Evolutionary conservation across 2,329 filamentous ascomycete genomes (phyloP).

Genomic region (Curvularia lunata): DNA sequence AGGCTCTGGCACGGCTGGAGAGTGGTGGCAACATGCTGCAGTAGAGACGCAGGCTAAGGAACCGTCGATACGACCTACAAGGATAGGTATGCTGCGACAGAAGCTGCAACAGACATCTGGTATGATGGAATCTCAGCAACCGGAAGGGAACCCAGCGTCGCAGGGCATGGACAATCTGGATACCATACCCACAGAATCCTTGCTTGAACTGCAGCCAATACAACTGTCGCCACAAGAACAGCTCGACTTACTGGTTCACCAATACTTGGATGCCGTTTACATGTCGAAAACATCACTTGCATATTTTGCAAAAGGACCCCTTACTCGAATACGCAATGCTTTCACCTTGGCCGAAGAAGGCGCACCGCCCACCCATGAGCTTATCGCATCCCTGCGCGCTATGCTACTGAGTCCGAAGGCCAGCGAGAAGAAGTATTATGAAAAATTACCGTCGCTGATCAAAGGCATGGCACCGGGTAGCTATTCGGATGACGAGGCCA

Average conservation of each 20-base stretch:
- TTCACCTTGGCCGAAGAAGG: conserved; percentile 70
- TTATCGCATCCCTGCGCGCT: conserved; percentile 72
- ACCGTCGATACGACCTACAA: conserved; percentile 30
- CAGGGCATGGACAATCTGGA: conserved; percentile 6
- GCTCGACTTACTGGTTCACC: conserved; percentile 58
- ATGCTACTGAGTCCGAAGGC: conserved; percentile 70
- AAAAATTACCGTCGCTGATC: conserved; percentile 69
- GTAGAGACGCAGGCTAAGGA: conserved; percentile 26
- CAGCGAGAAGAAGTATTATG: conserved; percentile 81
- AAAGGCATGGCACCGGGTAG: conserved; percentile 60
- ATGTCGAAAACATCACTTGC: conserved; percentile 72
- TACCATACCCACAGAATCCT: conserved; percentile 7
- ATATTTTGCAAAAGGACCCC: conserved; percentile 82
- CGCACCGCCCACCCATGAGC: conserved; percentile 65
- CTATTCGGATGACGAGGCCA: conserved; percentile 53
- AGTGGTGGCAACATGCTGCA: conserved; percentile 45
- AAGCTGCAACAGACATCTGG: conserved; percentile 10
- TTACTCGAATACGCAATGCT: conserved; percentile 74
- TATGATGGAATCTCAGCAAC: conserved; percentile 11
- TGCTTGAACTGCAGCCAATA: conserved; percentile 12
- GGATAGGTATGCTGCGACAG: conserved; percentile 43
- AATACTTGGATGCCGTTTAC: conserved; percentile 56
- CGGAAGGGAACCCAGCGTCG: not conserved
- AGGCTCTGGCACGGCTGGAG: conserved; percentile 1
- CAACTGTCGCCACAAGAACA: conserved; percentile 43